Conservation (phyloP, 208 protist species). For the Crithidia fasciculata region DNA sequence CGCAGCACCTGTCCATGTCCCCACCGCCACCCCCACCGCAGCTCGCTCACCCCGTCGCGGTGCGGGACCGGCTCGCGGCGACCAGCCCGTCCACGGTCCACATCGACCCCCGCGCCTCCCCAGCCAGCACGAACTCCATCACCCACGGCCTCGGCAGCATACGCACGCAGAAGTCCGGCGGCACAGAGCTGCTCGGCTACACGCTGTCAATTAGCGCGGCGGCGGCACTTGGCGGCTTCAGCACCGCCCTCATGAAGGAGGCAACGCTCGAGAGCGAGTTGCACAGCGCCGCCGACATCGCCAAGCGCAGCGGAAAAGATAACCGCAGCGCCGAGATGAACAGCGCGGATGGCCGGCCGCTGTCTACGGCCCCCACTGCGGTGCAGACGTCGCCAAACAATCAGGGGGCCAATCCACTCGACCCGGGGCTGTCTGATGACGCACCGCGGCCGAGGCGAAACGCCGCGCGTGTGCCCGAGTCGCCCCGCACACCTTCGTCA, state of each 20-base stretch:
- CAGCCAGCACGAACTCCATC: constrained; percentile 17
- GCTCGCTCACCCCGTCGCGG: constrained; percentile 17
- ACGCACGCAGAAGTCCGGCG: constrained; percentile 35
- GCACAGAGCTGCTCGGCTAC: constrained; percentile 38
- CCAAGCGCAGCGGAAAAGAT: neutral
- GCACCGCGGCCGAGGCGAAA: neutral
- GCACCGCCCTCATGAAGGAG: constrained; percentile 37
- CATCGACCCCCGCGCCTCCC: constrained; percentile 3
- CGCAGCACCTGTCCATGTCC: constrained; percentile 2
- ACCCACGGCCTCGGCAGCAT: constrained; percentile 28
- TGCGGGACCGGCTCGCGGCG: neutral
- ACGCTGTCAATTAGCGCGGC: constrained; percentile 33
- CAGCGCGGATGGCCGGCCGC: neutral
- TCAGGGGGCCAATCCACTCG: neutral
- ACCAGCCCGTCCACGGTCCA: neutral
- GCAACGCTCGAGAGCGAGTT: constrained; percentile 16
- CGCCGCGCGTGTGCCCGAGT: neutral
- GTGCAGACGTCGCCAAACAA: neutral
- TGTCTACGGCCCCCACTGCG: neutral
- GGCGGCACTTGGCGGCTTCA: constrained; percentile 36
- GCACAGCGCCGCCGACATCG: neutral
- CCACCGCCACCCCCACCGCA: constrained; percentile 8
- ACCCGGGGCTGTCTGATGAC: constrained; percentile 6
- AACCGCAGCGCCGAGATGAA: neutral
- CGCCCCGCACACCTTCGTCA: neutral